These are phyloP conservation scores for Phytophthora syringae DNA, from an alignment of 352 stramenopile species.

Conservation along the genomic window DNA sequence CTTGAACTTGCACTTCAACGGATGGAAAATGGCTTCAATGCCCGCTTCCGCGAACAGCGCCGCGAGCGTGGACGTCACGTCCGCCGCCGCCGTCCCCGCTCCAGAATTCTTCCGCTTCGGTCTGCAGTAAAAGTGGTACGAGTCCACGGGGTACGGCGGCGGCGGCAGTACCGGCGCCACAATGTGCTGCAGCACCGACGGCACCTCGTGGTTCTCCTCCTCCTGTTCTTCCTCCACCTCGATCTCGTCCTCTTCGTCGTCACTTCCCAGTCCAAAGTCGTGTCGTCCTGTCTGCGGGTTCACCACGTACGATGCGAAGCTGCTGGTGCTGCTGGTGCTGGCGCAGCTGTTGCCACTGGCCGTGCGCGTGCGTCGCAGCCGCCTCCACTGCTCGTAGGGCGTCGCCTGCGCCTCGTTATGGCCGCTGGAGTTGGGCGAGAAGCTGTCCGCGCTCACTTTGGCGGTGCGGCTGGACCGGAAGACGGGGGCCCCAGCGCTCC, in stretches of 20 bases:
- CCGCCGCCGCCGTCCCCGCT: slow-evolving; percentile 42
- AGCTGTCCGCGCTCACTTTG: slow-evolving; percentile 38
- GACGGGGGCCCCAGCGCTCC: slow-evolving; percentile 41
- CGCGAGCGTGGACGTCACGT: slow-evolving; percentile 49
- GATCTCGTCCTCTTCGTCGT: slow-evolving; percentile 27
- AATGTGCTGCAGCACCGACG: slow-evolving; percentile 48
- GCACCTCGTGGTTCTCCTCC: slow-evolving; percentile 18
- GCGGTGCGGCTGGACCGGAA: slow-evolving; percentile 52
- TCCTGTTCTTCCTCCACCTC: slow-evolving; percentile 29
- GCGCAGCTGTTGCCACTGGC: slow-evolving; percentile 72
- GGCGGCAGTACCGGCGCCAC: slow-evolving; percentile 61
- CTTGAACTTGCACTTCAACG: slow-evolving; percentile 88
- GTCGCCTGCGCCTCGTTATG: slow-evolving; percentile 25
- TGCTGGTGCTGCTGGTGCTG: slow-evolving; percentile 65
- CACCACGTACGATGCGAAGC: slow-evolving; percentile 58
- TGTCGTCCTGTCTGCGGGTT: slow-evolving; percentile 44
- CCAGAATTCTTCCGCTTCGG: slow-evolving; percentile 24
- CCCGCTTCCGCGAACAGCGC: slow-evolving; percentile 57
- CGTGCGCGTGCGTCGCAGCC: slow-evolving; percentile 55
- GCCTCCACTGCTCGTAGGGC: slow-evolving; percentile 45
- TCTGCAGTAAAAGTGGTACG: slow-evolving; percentile 84
- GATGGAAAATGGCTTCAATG: slow-evolving; percentile 73
- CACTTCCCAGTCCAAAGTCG: slow-evolving; percentile 51
- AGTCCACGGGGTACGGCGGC: slow-evolving; percentile 78
- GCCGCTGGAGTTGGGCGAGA: slow-evolving; percentile 23